Evolutionary conservation across 495 filamentous ascomycete genomes (phyloP).

Genomic region (Xylaria venustula): DNA sequence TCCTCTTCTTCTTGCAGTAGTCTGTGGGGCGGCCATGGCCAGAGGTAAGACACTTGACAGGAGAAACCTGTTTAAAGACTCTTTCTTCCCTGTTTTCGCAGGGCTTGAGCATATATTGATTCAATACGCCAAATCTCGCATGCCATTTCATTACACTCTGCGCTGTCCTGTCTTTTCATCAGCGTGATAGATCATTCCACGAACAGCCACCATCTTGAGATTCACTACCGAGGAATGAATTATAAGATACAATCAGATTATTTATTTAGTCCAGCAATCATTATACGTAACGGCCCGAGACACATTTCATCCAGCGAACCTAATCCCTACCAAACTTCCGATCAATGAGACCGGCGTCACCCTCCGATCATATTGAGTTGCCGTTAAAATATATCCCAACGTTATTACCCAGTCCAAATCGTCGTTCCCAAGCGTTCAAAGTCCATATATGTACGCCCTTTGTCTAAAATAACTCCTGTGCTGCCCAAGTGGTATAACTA

Average conservation of each 20-base stretch:
- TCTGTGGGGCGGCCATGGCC: not conserved
- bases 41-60: not conserved
- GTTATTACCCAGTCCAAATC: not conserved
- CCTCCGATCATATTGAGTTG: not conserved
- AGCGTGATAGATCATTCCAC: not conserved
- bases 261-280: constrained; percentile 2
- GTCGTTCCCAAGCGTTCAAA: not conserved
- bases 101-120: not conserved
- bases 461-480: constrained; percentile 7
- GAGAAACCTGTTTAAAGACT: not conserved
- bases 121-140: not conserved
- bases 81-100: not conserved
- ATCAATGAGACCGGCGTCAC: not conserved
- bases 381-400: not conserved
- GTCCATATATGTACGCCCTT: not conserved
- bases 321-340: not conserved
- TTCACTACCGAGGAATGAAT: not conserved
- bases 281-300: not conserved
- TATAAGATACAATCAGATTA: not conserved
- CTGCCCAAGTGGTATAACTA: constrained; percentile 1
- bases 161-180: not conserved
- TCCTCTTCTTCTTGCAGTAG: not conserved
- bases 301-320: not conserved
- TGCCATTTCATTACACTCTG: not conserved
- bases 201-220: not conserved